These are phyloP conservation scores for Chrysochromulina tobinii DNA, from an alignment of 78 protist species.

Conservation along the genomic window DNA sequence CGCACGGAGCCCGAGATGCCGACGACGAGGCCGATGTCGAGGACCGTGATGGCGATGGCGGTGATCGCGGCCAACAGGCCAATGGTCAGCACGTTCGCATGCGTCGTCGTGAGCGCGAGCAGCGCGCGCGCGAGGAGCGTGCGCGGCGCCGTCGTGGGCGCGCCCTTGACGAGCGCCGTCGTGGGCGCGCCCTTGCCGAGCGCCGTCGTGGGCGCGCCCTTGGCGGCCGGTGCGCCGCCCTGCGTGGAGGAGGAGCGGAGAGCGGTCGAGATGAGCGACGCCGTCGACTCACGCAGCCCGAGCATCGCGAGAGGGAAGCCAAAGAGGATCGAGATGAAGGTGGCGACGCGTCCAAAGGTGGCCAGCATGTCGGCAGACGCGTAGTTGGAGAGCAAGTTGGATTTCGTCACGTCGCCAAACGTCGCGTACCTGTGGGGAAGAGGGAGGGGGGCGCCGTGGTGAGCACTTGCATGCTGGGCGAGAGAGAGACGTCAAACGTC, in stretches of 20 bases:
- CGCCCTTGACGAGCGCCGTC: not conserved
- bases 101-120: not conserved
- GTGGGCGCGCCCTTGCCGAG: not conserved
- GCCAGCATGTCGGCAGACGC: not conserved
- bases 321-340: not conserved
- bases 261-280: not conserved
- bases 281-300: not conserved
- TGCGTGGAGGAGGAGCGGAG: not conserved
- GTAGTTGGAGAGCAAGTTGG: not conserved
- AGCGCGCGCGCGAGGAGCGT: too few species aligned
- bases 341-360: not conserved
- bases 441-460: too few species aligned
- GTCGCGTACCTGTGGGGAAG: not conserved
- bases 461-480: too few species aligned
- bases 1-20: not conserved
- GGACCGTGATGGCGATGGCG: not conserved
- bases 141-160: not conserved
- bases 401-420: not conserved
- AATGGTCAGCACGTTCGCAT: not conserved
- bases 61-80: not conserved
- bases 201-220: not conserved
- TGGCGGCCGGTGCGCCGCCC: not conserved
- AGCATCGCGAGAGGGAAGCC: constrained; percentile 2
- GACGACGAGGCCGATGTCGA: not conserved
- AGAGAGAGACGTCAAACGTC: not conserved